Conservation (phyloP, 305 asterid genomes). For the Fraxinus velutina region DNA sequence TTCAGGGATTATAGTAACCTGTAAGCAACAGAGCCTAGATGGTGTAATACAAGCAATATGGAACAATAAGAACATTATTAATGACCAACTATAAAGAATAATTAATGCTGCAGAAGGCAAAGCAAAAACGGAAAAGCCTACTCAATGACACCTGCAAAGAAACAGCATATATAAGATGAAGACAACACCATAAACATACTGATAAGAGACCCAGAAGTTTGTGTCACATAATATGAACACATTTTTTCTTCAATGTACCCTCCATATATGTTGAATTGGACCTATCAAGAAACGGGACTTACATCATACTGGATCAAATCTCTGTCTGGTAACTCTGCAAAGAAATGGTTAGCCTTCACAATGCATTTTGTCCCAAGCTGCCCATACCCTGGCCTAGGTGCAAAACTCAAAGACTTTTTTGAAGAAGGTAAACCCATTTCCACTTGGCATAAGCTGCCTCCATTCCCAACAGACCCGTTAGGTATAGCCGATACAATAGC, state of each 20-base stretch:
- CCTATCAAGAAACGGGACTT: conserved; percentile 34
- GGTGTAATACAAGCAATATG: conserved; percentile 18
- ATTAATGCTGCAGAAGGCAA: conserved; percentile 51
- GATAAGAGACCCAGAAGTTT: conserved; percentile 40
- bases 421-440: conserved; percentile 58
- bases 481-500: conserved; percentile 29
- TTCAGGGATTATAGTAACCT: conserved; percentile 92
- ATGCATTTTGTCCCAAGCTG: conserved; percentile 84
- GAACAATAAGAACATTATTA: conserved; percentile 31
- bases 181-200: conserved; percentile 32
- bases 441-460: conserved; percentile 28
- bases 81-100: conserved; percentile 35
- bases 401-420: conserved; percentile 67
- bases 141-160: conserved; percentile 7
- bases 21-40: conserved; percentile 22
- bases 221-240: conserved; percentile 29
- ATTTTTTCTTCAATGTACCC: conserved; percentile 13
- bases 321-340: conserved; percentile 85
- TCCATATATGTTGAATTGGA: conserved; percentile 12
- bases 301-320: conserved; percentile 97
- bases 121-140: conserved; percentile 19
- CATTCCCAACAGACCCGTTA: conserved; percentile 30
- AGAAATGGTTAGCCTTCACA: conserved; percentile 97
- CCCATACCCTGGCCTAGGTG: conserved; percentile 87
- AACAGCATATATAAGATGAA: conserved; percentile 27